A percentile compares a stretch with the other conserved stretches of the same genome.
phyloP scores from a whole-genome alignment of 1,284 basidiomycete species.

The Moniliophthora roreri region DNA sequence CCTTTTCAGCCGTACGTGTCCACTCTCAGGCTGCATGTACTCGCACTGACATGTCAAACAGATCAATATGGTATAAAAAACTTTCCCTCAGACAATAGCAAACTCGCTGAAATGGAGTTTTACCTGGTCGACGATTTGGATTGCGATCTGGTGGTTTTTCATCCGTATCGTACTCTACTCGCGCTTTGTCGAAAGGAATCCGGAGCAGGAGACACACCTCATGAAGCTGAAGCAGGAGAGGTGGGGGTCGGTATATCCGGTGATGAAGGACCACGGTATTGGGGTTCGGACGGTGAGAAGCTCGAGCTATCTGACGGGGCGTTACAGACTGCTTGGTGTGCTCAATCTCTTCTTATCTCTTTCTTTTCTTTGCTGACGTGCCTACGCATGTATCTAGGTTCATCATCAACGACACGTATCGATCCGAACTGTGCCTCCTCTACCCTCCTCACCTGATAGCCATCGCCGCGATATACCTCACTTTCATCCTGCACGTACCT shows the following conservation, averaged over 20 bases:
- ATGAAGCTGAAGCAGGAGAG: slow-evolving; percentile 64
- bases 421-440: slow-evolving; percentile 86
- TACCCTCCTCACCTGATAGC: slow-evolving; percentile 96
- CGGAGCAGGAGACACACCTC: slow-evolving; percentile 23
- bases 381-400: slow-evolving; percentile 57
- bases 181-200: slow-evolving; percentile 63
- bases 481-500: slow-evolving; percentile 66
- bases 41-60: slow-evolving; percentile 19
- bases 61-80: slow-evolving; percentile 70
- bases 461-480: slow-evolving; percentile 87
- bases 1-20: slow-evolving; percentile 72
- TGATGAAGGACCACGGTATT: slow-evolving; percentile 66
- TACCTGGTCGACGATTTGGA: slow-evolving; percentile 96
- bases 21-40: background rate
- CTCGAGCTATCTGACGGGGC: slow-evolving; percentile 68
- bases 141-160: slow-evolving; percentile 92
- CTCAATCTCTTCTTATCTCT: background rate
- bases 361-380: background rate
- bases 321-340: slow-evolving; percentile 76
- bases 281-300: slow-evolving; percentile 71
- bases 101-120: slow-evolving; percentile 98
- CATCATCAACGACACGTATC: slow-evolving; percentile 95
- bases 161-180: slow-evolving; percentile 89
- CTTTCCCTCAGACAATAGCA: slow-evolving; percentile 86
- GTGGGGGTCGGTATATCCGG: slow-evolving; percentile 53